Evolutionary conservation across 202 grass and related monocot genomes (phyloP), one percentile per base, ranked within the genome.

Genomic region (Miscanthus sacchariflorus): DNA sequence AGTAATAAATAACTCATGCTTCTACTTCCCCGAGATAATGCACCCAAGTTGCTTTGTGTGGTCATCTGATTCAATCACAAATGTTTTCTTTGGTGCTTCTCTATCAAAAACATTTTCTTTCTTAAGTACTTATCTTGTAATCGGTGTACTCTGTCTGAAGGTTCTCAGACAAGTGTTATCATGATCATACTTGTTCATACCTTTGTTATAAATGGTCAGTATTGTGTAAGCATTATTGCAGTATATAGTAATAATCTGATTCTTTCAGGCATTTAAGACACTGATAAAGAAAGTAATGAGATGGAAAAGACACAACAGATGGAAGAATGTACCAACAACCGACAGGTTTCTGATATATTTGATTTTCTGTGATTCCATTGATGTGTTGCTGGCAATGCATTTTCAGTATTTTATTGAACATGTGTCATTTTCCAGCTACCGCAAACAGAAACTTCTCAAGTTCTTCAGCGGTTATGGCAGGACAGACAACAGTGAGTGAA

Each of bases 191-290:
- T 77, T 76, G 76, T 74, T 56, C 44, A 58, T 85, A 74, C 78
- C 56, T 59, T 67, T 79, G 73, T 36, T 70, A 81, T 23, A 5
- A 21, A 72, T 35, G 19, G 19, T 72, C 42, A 83, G 5, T 67
- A 68, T 73, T 74, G 1, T 67, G 23, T 79, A 72, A 72, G 40
- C 44, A 54, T 83, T 69, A 43, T 35, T 54, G 67, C 54, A 67
- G 49, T 14, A 72, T 14, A 82, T 67, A 68, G 44, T 69, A 1
- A 83, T 14, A 38, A 28, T 77, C 67, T 84, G 19, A 48, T 80
- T 79, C 24, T 91, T 84, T 83, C 89, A 91, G 85, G 80, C 80
- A 61, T 90, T 90, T 87, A 45, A 90, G 80, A 80, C 56, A 13
- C 11, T 90, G 56, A 48, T 84, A 61, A 68, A 84, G 75, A 68